Percentiles rank a stretch among this genome's conserved stretches.
Conservation (phyloP, 2,329 filamentous ascomycete genomes). For the Alternaria sp. region DNA sequence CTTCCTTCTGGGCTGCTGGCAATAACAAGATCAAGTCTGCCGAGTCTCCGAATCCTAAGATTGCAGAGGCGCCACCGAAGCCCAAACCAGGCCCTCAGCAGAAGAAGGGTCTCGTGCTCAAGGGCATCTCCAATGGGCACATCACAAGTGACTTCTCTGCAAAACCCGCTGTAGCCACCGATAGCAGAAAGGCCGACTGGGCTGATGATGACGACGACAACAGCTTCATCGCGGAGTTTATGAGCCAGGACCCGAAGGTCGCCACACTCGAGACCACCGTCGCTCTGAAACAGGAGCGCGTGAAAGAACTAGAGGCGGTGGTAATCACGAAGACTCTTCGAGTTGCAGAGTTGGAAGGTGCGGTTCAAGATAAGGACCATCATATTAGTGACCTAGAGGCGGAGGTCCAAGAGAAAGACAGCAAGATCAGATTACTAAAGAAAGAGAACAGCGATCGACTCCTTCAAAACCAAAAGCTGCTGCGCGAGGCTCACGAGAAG, state of each 20-base stretch:
- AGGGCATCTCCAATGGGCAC: slow-evolving; percentile 8
- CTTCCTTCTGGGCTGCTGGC: slow-evolving; percentile 14
- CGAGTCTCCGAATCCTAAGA: not conserved
- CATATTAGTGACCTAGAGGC: slow-evolving; percentile 15
- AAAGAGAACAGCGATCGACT: slow-evolving; percentile 10
- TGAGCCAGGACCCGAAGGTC: not conserved
- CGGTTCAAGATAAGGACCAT: slow-evolving; percentile 9
- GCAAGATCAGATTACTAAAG: slow-evolving; percentile 11
- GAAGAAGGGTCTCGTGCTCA: slow-evolving; percentile 13
- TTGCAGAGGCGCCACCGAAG: slow-evolving; percentile 4
- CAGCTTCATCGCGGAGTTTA: slow-evolving; percentile 15
- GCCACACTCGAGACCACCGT: slow-evolving; percentile 5
- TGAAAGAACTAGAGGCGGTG: slow-evolving; percentile 22
- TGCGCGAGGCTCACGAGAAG: slow-evolving; percentile 26
- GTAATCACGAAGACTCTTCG: slow-evolving; percentile 14
- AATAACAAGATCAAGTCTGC: slow-evolving; percentile 9
- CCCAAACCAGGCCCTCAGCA: not conserved
- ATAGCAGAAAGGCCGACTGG: slow-evolving; percentile 22
- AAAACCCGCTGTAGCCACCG: not conserved
- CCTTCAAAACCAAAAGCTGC: slow-evolving; percentile 23
- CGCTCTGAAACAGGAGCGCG: slow-evolving; percentile 12
- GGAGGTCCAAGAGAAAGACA: not conserved
- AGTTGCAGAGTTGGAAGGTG: slow-evolving; percentile 20
- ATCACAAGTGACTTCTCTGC: not conserved
- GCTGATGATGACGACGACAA: slow-evolving; percentile 33